Evolutionary conservation across 2,329 filamentous ascomycete genomes (phyloP), one percentile per base, ranked within the genome.

Genomic region (Mycosphaerella sp.): DNA sequence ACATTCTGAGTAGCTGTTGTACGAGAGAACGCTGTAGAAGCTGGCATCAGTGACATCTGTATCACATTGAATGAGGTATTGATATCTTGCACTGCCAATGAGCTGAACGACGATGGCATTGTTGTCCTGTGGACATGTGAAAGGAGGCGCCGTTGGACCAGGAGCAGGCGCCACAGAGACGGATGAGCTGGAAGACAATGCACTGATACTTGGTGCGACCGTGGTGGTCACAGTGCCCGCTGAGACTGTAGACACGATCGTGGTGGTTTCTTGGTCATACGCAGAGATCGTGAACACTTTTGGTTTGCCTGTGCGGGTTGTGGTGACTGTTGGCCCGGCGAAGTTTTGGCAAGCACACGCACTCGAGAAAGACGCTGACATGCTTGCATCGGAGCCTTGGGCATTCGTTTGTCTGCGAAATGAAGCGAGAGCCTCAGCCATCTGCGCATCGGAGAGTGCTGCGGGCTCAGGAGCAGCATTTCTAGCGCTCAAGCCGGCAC

Each of bases 1-100:
- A 50, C 66, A 68, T 35, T 68, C 58, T 7, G 57, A 57, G 51
- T 65, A 64, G 17, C 56, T 63, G 41, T 48, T 52, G 49, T 66
- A 67, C 12, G 53, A 57, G 8, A 62, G 58, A 3, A 57, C 49
- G 16, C 53, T 52, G 44, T 62, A 60, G 21, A 62, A 59, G 18
- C 63, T 59, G 13, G 56, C 43, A 18, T 64, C 61, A 7, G 59
- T 55, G n/a, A 68, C 55, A 18, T 64, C 61, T n/a, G 60, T 64
- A 37, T 63, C 62, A 46, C 66, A 69, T 27, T 60, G 53, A 16
- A 68, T 54, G n/a, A 60, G 51, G 53, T 66, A 69, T 50, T 65
- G 63, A 56, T 64, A 69, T 34, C 62, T 59, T 39, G 64, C 58
- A 13, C 48, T 55, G 41, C 60, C 62, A 17, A 68, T 53, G 46